Base-by-base conservation (phyloP, 441 rosid species). In the Eutrema salsugineum region DNA sequence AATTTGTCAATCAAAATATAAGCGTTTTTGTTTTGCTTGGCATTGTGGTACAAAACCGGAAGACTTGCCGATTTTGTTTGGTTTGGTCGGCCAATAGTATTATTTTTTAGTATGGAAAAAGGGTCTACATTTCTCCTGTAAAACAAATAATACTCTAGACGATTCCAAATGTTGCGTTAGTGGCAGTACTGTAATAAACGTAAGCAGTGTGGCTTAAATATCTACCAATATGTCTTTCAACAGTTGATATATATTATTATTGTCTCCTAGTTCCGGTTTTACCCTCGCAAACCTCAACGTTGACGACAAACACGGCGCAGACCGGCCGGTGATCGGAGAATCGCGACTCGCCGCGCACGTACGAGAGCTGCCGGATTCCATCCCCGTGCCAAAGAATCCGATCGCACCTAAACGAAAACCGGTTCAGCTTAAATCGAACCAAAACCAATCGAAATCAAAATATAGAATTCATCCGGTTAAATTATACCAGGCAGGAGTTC, bases 261-360 rank as follows among this genome's bases (percentile, higher is more conserved):
- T 65, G 43, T 71, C 76, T 77, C 46, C 72, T 65, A 19, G 53
- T 44, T 77, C 77, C 80, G 38, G 58, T 57, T 76, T 44, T 76
- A 60, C 70, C 72, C 59, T 84, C 88, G 5, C 43, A 19, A 56
- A 79, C 82, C 28, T 69, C 83, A 9, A 80, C 83, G 58, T 80
- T 79, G 40, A 88, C 82, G 12, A 66, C 24, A 57, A 88, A 86
- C 58, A 76, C 73, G 0, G 88, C 73, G 42, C 86, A 85, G 8
- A 88, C 94, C 0, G 91, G 91, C 14, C 94, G 78, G 73, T 88
- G 94, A 73, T 88, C 94, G 6, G 94, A 88, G 59, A 88, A 85
- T 32, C 71, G 73, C 6, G 83, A 83, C 64, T 88, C 93, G 5
- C 76, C 80, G 1, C 93, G 84, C 10, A 65, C 22, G 43, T 88